These are phyloP conservation scores for Boletus eberwhitei DNA, from an alignment of 768 basidiomycete species.

Conservation along the genomic window DNA sequence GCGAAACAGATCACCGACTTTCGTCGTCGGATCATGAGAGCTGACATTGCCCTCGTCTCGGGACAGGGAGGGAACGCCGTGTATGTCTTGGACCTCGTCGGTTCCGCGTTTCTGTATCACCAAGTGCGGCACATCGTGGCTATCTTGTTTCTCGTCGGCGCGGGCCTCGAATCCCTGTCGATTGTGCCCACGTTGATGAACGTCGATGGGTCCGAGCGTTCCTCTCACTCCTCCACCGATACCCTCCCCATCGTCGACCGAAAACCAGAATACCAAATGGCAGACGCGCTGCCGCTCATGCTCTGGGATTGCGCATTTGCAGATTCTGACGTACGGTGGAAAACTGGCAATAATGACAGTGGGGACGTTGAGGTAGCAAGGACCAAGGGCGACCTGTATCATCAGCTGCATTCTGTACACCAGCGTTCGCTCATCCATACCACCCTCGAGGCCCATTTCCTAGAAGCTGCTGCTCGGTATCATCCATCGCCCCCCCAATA, in stretches of 20 bases:
- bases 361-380: constrained; percentile 20
- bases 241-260: constrained; percentile 49
- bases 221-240: not conserved
- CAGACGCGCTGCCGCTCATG: constrained; percentile 84
- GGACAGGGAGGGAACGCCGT: constrained; percentile 32
- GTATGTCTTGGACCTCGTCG: constrained; percentile 80
- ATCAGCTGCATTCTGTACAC: constrained; percentile 51
- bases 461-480: constrained; percentile 49
- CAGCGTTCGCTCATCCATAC: constrained; percentile 63
- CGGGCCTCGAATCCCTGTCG: constrained; percentile 69
- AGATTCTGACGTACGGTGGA: constrained; percentile 69
- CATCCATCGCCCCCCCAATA: constrained; percentile 42
- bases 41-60: constrained; percentile 53
- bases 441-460: constrained; percentile 63
- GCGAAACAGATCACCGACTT: constrained; percentile 88
- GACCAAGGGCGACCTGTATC: constrained; percentile 41
- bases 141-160: constrained; percentile 82
- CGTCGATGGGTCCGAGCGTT: constrained; percentile 38
- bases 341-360: constrained; percentile 42
- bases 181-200: constrained; percentile 75
- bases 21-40: constrained; percentile 60
- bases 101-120: constrained; percentile 90
- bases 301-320: constrained; percentile 87
- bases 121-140: constrained; percentile 96
- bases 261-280: constrained; percentile 94